Conservation (phyloP, 768 basidiomycete genomes). For the Pleurotus platypus region DNA sequence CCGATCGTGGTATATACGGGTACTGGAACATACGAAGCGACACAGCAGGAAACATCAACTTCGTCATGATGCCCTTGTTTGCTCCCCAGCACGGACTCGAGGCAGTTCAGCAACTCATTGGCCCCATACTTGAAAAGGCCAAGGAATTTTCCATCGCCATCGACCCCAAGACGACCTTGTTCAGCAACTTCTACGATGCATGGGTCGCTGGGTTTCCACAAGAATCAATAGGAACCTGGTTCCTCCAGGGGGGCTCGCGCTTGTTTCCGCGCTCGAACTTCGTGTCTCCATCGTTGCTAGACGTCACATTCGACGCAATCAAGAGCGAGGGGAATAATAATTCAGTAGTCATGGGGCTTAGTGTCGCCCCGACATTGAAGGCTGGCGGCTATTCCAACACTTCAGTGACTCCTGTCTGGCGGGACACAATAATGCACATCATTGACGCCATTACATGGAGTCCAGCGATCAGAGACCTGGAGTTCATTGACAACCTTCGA, state of each 20-base stretch:
- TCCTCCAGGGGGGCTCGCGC: not conserved
- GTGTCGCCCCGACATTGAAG: not conserved
- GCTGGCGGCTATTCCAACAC: not conserved
- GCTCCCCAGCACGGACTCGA: not conserved
- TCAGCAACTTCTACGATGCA: not conserved
- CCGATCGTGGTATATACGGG: not conserved
- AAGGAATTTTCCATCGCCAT: not conserved
- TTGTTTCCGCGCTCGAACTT: not conserved
- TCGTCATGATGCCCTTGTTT: not conserved
- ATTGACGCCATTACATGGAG: not conserved
- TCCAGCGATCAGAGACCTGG: not conserved
- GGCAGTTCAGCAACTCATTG: not conserved
- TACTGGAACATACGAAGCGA: not conserved
- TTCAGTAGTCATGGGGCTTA: not conserved
- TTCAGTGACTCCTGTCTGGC: not conserved
- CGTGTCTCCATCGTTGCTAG: not conserved
- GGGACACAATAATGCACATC: not conserved
- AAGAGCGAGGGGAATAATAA: conserved; percentile 1
- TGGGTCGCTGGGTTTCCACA: not conserved
- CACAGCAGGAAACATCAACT: not conserved
- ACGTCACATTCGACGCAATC: not conserved
- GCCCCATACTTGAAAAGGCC: not conserved
- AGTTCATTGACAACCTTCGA: not conserved
- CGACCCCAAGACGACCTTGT: not conserved
- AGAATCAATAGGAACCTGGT: not conserved